A percentile compares a stretch with the other conserved stretches of the same genome.
phyloP scores from a whole-genome alignment of 148 eudicot species.

The Vaccinium corymbosum region DNA sequence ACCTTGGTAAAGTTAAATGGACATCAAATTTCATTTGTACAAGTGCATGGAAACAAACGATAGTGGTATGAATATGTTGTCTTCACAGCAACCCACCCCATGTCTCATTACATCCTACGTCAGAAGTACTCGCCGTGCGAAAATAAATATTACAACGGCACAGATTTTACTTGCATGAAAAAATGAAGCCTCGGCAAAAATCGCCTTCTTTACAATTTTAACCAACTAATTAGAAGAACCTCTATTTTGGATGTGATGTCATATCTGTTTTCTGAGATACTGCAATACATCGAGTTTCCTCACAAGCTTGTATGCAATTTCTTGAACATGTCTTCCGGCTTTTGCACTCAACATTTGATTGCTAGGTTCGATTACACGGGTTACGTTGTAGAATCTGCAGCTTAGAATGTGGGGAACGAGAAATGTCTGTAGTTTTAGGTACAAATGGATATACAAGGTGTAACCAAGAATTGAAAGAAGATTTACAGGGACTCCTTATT shows the following conservation, averaged over 20 bases:
- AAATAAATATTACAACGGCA: background rate
- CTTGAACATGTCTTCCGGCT: background rate
- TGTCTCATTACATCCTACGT: background rate
- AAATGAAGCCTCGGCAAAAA: background rate
- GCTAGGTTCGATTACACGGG: background rate
- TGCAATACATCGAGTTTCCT: background rate
- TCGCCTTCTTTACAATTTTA: conserved; percentile 1
- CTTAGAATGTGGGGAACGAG: background rate
- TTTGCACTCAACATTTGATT: background rate
- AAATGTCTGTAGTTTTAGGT: background rate
- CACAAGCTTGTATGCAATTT: background rate
- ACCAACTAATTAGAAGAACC: background rate
- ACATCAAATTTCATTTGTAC: background rate
- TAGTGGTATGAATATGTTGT: background rate
- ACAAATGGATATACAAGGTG: background rate
- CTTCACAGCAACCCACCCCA: background rate
- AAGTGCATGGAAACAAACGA: background rate
- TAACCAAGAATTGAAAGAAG: background rate
- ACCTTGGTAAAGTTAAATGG: background rate
- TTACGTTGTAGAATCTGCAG: background rate
- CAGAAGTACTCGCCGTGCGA: background rate
- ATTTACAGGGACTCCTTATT: conserved; percentile 1
- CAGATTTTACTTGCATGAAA: background rate
- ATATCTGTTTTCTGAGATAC: background rate
- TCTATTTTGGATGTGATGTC: background rate